Evolutionary conservation across 441 rosid genomes (phyloP).

Genomic region (Populus hybrid): DNA sequence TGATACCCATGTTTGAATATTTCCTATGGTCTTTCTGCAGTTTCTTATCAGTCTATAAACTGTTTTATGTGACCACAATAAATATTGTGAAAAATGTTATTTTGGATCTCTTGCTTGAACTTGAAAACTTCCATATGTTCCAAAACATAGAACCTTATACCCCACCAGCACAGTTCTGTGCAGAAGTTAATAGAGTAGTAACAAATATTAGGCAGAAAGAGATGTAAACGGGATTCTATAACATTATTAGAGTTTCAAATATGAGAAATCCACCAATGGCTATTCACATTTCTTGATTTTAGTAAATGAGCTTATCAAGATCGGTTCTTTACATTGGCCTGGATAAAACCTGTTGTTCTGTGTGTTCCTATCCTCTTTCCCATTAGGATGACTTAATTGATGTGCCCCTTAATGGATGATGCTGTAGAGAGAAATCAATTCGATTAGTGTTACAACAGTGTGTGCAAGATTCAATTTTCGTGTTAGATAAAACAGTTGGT

Average conservation of each 20-base stretch:
- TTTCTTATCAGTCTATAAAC: not conserved
- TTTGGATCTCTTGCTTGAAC: not conserved
- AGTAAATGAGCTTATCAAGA: not conserved
- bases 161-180: not conserved
- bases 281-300: not conserved
- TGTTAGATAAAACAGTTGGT: not conserved
- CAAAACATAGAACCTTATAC: not conserved
- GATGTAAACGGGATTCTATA: not conserved
- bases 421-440: not conserved
- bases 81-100: not conserved
- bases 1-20: not conserved
- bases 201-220: not conserved
- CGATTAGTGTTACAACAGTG: not conserved
- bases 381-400: not conserved
- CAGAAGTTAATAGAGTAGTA: not conserved
- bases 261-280: not conserved
- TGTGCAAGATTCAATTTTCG: not conserved
- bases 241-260: not conserved
- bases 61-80: not conserved
- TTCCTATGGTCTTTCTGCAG: not conserved
- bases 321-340: not conserved
- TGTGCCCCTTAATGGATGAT: not conserved
- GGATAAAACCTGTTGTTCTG: not conserved
- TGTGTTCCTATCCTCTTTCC: not conserved
- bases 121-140: not conserved